Base-by-base conservation (phyloP, 208 protist species). In the Polymyxa betae region DNA sequence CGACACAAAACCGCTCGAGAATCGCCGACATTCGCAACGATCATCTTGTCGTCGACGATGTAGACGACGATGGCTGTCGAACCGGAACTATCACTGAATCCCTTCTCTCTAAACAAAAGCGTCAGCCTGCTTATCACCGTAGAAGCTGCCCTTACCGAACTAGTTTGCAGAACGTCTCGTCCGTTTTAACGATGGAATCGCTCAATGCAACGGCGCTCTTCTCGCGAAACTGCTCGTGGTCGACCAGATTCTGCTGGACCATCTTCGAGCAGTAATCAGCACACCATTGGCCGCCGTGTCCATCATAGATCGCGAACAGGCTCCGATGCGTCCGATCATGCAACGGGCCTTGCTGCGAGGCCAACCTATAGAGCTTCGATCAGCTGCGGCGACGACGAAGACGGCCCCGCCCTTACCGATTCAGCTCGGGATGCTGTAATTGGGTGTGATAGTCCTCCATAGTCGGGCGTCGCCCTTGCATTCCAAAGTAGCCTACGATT, bases 1-100 rank as follows among this genome's bases (percentile, higher is more conserved):
- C 91, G 91, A 77, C 90, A 92, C 38, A 93, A 60, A 32, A 93
- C 91, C 0, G 88, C 90, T 32, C 91, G 45, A 40, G 91, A 92
- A 88, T 93, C 91, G 5, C 91, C 91, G 0, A 89, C 43, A 54
- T 93, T 93, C n/a, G 91, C 91, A 10, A 91, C 82, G 10, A 77
- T 88, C 41, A 92, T 66, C 52, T 29, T 24, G 12, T 91, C 45
- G 32, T 64, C 29, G 0, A 68, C 38, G 0, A 91, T 41, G n/a
- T 66, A 90, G 40, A 46, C 82, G 0, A 91, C 77, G 38, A 90
- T 90, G n/a, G 87, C 90, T 29, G 90, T 91, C 38, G 52, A 41
- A 44, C 90, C 90, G 0, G 82, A 77, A 16, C 88, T 91, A 43
- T 89, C 90, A 38, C 29, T 89, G 72, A 68, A 46, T 35, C 45